Conservation (phyloP, 2,329 filamentous ascomycete species). For the Cordyceps cateniannulata region DNA sequence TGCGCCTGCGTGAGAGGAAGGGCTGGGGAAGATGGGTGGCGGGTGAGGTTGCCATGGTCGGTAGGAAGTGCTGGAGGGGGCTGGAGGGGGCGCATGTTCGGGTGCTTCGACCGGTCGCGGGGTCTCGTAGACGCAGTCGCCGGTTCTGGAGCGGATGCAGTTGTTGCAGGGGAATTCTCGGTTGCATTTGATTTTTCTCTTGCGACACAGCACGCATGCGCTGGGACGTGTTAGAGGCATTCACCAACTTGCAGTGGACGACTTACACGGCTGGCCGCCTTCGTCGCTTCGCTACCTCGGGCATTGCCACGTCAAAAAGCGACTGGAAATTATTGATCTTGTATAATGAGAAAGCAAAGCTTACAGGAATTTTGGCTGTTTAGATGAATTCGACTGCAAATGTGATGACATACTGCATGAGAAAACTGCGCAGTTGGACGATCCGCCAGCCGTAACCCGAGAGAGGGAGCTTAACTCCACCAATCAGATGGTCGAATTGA, state of each 20-base stretch:
- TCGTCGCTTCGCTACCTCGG: conserved; percentile 7
- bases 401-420: neutral
- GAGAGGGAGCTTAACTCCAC: neutral
- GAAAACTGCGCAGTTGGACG: neutral
- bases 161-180: conserved; percentile 34
- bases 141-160: conserved; percentile 31
- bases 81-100: too few species aligned
- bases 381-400: neutral
- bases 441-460: conserved; percentile 9
- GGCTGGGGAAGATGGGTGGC: neutral
- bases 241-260: neutral
- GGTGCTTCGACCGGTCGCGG: conserved; percentile 8
- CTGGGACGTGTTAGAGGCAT: conserved; percentile 18
- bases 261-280: conserved; percentile 13
- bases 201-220: conserved; percentile 35
- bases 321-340: too few species aligned
- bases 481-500: neutral
- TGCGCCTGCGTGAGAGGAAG: neutral
- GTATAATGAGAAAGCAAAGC: too few species aligned
- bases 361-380: neutral
- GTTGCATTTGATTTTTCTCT: conserved; percentile 39
- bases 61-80: too few species aligned
- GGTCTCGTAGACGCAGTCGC: conserved; percentile 29
- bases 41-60: neutral
- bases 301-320: neutral